Base-by-base conservation (phyloP, 495 filamentous ascomycete species). In the Acidiella bohemica region DNA sequence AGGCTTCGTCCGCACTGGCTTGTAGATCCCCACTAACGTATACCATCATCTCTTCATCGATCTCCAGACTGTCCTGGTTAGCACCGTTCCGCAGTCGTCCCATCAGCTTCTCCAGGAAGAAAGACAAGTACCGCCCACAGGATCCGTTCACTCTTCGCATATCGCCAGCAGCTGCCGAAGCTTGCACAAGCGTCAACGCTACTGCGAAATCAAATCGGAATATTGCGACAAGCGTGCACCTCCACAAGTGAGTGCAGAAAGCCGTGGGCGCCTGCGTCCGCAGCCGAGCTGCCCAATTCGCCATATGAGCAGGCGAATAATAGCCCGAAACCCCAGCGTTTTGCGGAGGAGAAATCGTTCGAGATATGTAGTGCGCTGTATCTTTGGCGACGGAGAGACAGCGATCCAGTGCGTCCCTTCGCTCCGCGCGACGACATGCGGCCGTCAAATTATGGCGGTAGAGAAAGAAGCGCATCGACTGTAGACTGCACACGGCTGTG, bases 21-120 rank as follows among this genome's bases (percentile, higher is more conserved):
- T 96, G 90, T 59, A 94, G 71, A 58, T 97, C 90, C 0, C 80
- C 84, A 17, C 81, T 88, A 1, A 81, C 77, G 55, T 94, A 93
- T 1, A 77, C 82, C 24, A 96, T 63, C 56, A 97, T 75, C 57
- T 94, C 90, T 48, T 95, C 90, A 56, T 97, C 90, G 14, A 68
- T 61, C n/a, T 84, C 66, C 2, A 85, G 54, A 12, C 70, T 54
- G 24, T 67, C 57, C 14, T 56, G 46, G 4, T 51, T 54, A 5
- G 67, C 53, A 23, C 62, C 63, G 12, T 72, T 69, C 30, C 75
- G 65, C 14, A 68, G 26, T 3, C 69, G 81, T 11, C 70, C 67
- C 12, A 71, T 48, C 2, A 96, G 60, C 20, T 66, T 61, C 6
- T 71, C 68, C 3, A 90, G 53, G 60, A 95, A 95, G 59, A 93